Evolutionary conservation across 192 early-diverging fungal genomes (phyloP).

Genomic region (Backusella macrospora): DNA sequence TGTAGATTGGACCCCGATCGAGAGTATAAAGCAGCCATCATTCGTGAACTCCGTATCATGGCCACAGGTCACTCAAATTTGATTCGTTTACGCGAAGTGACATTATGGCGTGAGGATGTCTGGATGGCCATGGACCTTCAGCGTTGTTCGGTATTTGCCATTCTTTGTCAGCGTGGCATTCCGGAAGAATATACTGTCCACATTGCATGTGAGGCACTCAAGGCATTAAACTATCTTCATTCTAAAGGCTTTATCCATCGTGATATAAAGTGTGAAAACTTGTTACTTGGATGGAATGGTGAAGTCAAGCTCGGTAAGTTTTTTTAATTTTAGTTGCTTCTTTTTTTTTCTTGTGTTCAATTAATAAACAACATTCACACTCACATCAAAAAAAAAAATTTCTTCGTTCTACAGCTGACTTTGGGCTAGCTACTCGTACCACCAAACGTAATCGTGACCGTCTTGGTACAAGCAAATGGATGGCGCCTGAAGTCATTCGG

Average conservation of each 20-base stretch:
- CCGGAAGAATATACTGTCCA: no score
- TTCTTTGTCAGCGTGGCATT: no score
- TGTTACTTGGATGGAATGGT: slow-evolving; percentile 39
- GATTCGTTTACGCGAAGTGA: slow-evolving; percentile 36
- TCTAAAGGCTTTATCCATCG: slow-evolving; percentile 42
- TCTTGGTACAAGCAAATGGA: slow-evolving; percentile 46
- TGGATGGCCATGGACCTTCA: no score
- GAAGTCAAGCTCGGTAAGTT: slow-evolving; percentile 43
- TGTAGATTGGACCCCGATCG: slow-evolving; percentile 36
- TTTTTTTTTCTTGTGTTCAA: neutral
- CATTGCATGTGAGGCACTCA: no score
- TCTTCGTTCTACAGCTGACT: slow-evolving; percentile 34
- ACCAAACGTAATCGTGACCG: slow-evolving; percentile 34
- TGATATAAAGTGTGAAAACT: slow-evolving; percentile 47
- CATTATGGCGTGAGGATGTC: slow-evolving; percentile 38
- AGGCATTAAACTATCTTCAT: slow-evolving; percentile 39
- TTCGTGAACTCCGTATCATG: slow-evolving; percentile 42
- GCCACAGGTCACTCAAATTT: slow-evolving; percentile 33
- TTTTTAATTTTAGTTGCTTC: neutral
- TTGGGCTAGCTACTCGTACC: slow-evolving; percentile 37
- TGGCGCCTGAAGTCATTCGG: no score
- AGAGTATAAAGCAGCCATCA: slow-evolving; percentile 40
- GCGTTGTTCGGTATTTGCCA: no score
- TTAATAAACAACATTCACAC: neutral
- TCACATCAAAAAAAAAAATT: no score